Evolutionary conservation across 2,329 filamentous ascomycete genomes (phyloP).

Genomic region (Botryosphaeria dothidea): DNA sequence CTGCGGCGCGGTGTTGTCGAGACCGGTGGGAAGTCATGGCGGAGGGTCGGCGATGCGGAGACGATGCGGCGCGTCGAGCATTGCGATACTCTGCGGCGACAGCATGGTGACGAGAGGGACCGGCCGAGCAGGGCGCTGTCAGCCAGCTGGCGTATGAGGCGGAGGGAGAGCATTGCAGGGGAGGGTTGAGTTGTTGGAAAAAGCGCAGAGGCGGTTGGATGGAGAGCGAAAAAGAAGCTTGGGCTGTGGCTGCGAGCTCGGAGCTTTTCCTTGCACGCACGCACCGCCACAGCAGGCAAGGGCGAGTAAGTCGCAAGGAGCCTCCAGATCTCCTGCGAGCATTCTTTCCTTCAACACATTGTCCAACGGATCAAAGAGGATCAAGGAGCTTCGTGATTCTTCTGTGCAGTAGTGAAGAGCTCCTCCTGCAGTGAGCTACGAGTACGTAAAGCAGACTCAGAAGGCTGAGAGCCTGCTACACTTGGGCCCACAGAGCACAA

Average conservation of each 20-base stretch:
- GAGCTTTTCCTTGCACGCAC: neutral
- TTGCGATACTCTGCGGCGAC: conserved; percentile 4
- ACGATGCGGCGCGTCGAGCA: neutral
- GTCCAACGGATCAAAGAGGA: too few relatives aligned
- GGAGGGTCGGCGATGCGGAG: neutral
- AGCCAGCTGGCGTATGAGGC: conserved; percentile 37
- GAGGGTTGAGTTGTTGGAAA: neutral
- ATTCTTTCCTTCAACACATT: too few relatives aligned
- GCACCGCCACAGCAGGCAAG: conserved; percentile 17
- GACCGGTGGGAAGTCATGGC: neutral
- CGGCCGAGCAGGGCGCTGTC: conserved; percentile 33
- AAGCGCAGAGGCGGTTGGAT: neutral
- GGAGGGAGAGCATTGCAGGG: conserved; percentile 36
- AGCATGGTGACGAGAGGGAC: neutral
- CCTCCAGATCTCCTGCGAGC: too few relatives aligned
- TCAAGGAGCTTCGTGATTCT: too few relatives aligned
- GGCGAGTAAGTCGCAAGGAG: too few relatives aligned
- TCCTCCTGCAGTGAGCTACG: too few relatives aligned
- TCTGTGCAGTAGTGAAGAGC: too few relatives aligned
- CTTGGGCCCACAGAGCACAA: neutral
- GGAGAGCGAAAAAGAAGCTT: neutral
- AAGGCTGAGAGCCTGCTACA: neutral
- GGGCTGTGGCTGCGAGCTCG: conserved; percentile 14
- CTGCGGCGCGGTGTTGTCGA: conserved; percentile 9
- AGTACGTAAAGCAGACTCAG: neutral